Conservation (phyloP, 2,329 filamentous ascomycete species). For the Neofusicoccum ribis region DNA sequence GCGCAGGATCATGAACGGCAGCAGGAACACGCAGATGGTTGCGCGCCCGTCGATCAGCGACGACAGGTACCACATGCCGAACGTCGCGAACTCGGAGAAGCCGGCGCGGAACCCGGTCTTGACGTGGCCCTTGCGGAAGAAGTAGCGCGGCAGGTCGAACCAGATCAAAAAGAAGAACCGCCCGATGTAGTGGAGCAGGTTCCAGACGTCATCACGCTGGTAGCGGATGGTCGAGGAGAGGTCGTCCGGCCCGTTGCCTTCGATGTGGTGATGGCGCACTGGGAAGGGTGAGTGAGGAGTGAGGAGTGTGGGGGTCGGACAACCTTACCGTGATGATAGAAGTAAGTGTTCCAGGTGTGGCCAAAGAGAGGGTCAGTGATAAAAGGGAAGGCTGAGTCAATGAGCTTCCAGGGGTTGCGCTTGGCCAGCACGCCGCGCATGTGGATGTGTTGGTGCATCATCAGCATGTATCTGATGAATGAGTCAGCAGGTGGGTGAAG, state of each 20-base stretch:
- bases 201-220: slow-evolving; percentile 65
- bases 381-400: slow-evolving; percentile 72
- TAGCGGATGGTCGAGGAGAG: slow-evolving; percentile 75
- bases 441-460: slow-evolving; percentile 86
- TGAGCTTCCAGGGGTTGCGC: slow-evolving; percentile 43
- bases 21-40: slow-evolving; percentile 63
- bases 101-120: slow-evolving; percentile 56
- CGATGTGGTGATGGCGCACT: slow-evolving; percentile 63
- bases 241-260: slow-evolving; percentile 76
- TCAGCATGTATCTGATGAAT: slow-evolving; percentile 62
- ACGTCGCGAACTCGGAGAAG: slow-evolving; percentile 61
- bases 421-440: slow-evolving; percentile 67
- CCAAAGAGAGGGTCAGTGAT: slow-evolving; percentile 74
- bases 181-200: slow-evolving; percentile 72
- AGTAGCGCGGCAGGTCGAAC: slow-evolving; percentile 75
- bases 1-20: slow-evolving; percentile 67
- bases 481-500: background rate
- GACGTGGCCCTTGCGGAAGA: slow-evolving; percentile 62
- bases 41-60: slow-evolving; percentile 36
- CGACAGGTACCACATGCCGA: slow-evolving; percentile 25
- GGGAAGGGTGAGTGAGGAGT: background rate
- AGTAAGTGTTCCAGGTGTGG: slow-evolving; percentile 84
- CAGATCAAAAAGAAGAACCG: slow-evolving; percentile 74
- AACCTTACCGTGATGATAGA: slow-evolving; percentile 76
- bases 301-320: slow-evolving; percentile 43